Evolutionary conservation across 805 yeast genomes (phyloP).

Genomic region (Zygoascus biomembranicola): DNA sequence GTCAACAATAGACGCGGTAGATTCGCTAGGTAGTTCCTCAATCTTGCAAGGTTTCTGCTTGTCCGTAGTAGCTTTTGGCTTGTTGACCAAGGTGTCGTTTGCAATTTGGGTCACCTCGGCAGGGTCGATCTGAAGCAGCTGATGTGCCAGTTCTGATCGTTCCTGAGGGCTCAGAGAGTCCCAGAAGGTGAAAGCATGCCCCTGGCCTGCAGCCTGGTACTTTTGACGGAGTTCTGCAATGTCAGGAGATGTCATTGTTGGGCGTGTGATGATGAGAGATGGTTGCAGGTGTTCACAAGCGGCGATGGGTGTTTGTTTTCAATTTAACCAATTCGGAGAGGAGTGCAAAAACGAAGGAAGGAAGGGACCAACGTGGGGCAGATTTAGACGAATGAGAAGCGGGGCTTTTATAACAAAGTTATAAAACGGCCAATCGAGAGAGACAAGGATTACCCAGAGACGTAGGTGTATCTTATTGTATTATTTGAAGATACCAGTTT

Average conservation of each 20-base stretch:
- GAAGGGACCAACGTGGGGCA: neutral
- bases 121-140: slow-evolving; percentile 31
- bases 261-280: neutral
- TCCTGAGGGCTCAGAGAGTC: slow-evolving; percentile 24
- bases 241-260: slow-evolving; percentile 16
- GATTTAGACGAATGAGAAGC: neutral
- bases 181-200: slow-evolving; percentile 33
- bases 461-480: no score
- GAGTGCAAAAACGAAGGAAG: neutral
- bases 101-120: slow-evolving; percentile 25
- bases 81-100: slow-evolving; percentile 14
- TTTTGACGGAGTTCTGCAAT: slow-evolving; percentile 9
- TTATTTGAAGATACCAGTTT: no score
- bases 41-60: slow-evolving; percentile 8
- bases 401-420: no score
- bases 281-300: neutral
- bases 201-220: slow-evolving; percentile 31
- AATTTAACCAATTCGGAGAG: neutral
- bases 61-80: neutral
- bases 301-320: neutral
- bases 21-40: slow-evolving; percentile 25
- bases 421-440: no score
- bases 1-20: slow-evolving; percentile 26
- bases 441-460: no score
- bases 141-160: slow-evolving; percentile 23